phyloP scores from a whole-genome alignment of 2,329 filamentous ascomycete species.

The Monosporascus sp. region DNA sequence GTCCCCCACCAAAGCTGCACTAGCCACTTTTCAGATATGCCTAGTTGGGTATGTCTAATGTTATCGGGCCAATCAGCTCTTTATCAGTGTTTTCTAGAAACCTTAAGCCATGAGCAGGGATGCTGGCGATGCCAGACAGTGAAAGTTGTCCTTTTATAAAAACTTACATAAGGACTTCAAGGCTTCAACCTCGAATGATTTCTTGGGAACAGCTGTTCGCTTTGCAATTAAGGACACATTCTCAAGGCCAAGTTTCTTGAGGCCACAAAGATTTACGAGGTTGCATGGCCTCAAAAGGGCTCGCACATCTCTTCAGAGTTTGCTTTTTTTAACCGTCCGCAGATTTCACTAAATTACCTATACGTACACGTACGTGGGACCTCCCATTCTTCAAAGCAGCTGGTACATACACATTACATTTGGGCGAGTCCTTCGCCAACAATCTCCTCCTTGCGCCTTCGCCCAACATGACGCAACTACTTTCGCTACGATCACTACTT shows the following conservation, averaged over 20 bases:
- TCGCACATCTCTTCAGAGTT: too few species aligned
- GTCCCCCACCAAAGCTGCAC: too few species aligned
- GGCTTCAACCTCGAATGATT: not conserved
- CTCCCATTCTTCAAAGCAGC: conserved; percentile 2
- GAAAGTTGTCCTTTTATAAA: not conserved
- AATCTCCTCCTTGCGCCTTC: conserved; percentile 13
- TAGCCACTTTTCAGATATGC: too few species aligned
- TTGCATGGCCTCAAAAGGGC: too few species aligned
- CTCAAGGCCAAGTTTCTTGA: not conserved
- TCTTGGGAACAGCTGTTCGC: not conserved
- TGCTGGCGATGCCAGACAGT: not conserved
- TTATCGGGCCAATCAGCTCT: conserved; percentile 21
- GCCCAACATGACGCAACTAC: conserved; percentile 33
- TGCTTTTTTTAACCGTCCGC: too few species aligned
- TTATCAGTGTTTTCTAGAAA: conserved; percentile 18
- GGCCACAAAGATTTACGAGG: too few species aligned
- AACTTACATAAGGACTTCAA: not conserved
- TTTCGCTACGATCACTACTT: conserved; percentile 30
- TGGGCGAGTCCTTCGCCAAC: conserved; percentile 23
- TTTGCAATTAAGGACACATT: not conserved
- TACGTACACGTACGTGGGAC: not conserved
- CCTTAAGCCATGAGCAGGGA: not conserved
- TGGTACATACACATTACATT: conserved; percentile 12
- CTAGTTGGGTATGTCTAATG: conserved; percentile 7
- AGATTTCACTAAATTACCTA: too few species aligned